phyloP scores from a whole-genome alignment of 2,329 filamentous ascomycete genomes.

The Aureobasidium sp. region DNA sequence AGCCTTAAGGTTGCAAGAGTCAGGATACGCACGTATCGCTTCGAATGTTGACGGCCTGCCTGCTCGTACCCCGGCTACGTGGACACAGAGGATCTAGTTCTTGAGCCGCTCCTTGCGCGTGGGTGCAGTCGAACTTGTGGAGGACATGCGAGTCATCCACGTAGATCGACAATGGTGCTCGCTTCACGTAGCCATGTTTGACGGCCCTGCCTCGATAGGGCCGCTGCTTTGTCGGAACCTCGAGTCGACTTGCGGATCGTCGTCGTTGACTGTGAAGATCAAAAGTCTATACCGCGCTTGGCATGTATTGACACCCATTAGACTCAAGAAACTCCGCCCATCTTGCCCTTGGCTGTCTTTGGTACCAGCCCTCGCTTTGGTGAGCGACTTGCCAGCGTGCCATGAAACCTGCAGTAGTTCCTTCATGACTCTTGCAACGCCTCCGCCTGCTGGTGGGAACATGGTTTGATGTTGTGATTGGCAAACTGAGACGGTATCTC shows the following conservation, averaged over 20 bases:
- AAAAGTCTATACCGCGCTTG: constrained; percentile 8
- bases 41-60: neutral
- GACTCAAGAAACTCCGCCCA: neutral
- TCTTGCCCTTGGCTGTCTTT: constrained; percentile 4
- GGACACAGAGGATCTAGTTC: neutral
- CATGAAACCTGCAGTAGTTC: constrained; percentile 14
- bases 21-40: constrained; percentile 12
- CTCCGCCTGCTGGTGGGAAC: neutral
- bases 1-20: neutral
- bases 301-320: neutral
- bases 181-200: neutral
- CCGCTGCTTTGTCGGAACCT: neutral
- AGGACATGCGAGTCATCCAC: neutral
- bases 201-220: neutral
- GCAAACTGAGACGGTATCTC: constrained; percentile 1
- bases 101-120: neutral
- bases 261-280: neutral
- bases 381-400: neutral
- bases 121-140: neutral
- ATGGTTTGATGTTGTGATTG: neutral
- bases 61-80: neutral
- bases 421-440: constrained; percentile 11
- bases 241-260: constrained; percentile 12
- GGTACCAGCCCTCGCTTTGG: constrained; percentile 3
- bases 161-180: neutral